Evolutionary conservation across 345 rosid species (phyloP).

Genomic region (Luvunga scandens): DNA sequence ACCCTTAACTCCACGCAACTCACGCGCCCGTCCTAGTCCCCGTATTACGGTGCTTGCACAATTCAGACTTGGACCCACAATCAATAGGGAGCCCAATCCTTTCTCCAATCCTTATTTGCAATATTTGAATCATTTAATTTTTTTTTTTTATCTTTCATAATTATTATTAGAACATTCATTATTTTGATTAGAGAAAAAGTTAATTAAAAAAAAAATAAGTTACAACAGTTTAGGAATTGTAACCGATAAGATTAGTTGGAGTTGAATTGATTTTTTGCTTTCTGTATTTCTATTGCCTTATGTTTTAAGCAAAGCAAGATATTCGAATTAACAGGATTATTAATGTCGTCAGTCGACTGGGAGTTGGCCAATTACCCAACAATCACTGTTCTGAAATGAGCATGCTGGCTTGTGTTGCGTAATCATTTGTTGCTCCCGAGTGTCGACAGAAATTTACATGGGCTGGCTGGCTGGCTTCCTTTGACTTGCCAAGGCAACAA

Average conservation of each 20-base stretch:
- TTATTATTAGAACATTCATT: neutral
- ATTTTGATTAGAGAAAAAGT: too few relatives aligned
- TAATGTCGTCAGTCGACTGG: neutral
- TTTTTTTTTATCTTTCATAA: neutral
- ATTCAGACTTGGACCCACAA: neutral
- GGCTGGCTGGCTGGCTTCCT: too few relatives aligned
- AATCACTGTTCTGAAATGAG: neutral
- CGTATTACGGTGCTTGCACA: neutral
- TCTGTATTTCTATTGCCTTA: neutral
- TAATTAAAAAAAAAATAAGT: too few relatives aligned
- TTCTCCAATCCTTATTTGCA: too few relatives aligned
- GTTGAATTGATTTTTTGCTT: neutral
- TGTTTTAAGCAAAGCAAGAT: neutral
- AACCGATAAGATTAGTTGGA: neutral
- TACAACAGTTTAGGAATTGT: too few relatives aligned
- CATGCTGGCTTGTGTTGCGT: too few relatives aligned
- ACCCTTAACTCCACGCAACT: neutral
- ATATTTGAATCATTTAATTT: too few relatives aligned
- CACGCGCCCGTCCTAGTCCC: neutral
- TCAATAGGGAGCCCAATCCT: neutral
- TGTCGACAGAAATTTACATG: too few relatives aligned
- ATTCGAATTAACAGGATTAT: too few relatives aligned
- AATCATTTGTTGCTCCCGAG: too few relatives aligned
- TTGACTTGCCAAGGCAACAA: too few relatives aligned
- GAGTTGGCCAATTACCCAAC: neutral